Evolutionary conservation across 1,284 basidiomycete genomes (phyloP).

Genomic region (Porodaedalea pini): DNA sequence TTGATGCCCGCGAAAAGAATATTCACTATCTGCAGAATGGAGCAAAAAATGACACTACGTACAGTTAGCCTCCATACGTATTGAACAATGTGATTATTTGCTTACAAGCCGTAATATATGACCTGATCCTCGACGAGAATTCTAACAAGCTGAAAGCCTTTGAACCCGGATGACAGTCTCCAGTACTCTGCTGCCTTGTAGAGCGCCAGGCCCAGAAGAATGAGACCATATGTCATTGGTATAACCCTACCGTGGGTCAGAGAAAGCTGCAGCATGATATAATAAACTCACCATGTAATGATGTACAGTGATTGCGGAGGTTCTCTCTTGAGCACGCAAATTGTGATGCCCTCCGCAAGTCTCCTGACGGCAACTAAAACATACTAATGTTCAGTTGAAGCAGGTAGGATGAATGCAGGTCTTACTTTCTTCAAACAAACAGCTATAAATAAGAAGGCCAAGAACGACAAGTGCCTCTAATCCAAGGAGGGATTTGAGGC

Average conservation of each 20-base stretch:
- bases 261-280: neutral
- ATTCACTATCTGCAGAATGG: neutral
- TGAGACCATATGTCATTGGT: neutral
- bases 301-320: neutral
- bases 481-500: too few species aligned
- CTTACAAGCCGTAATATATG: conserved; percentile 9
- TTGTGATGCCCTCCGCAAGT: neutral
- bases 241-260: neutral
- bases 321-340: neutral
- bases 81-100: neutral
- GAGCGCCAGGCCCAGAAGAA: conserved; percentile 1
- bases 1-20: neutral
- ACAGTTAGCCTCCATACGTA: neutral
- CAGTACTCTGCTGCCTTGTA: conserved; percentile 4
- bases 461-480: too few species aligned
- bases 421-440: too few species aligned
- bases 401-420: too few species aligned
- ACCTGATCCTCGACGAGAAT: conserved; percentile 7
- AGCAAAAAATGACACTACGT: neutral
- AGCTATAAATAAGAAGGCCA: too few species aligned
- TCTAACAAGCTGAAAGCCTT: conserved; percentile 1
- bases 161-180: neutral
- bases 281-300: neutral
- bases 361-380: too few species aligned
- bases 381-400: too few species aligned